Base-by-base conservation (phyloP, 495 filamentous ascomycete species). In the Chlorociboria aeruginascens region DNA sequence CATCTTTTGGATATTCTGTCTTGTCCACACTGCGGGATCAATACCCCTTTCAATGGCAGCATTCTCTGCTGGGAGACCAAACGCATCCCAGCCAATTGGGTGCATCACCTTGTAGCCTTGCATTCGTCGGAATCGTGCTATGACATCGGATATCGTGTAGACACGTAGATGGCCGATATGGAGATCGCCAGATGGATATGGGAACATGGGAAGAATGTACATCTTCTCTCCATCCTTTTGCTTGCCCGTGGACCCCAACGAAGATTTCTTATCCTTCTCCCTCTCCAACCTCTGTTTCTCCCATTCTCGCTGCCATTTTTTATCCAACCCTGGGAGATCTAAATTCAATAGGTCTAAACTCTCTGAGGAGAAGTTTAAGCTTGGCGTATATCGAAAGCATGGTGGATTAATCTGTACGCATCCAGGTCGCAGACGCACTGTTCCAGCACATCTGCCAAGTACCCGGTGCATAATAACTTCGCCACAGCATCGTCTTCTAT, bases 71-170 rank as follows among this genome's bases (percentile, higher is more conserved):
- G 88, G 88, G 36, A 95, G 67, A 3, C 88, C 88, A 61, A 95
- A 93, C 14, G 85, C 86, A 70, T 95, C 88, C 88, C 88, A 95
- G 3, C 86, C 88, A 78, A 95, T 93, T 28, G 88, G 88, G 43
- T 92, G 76, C 17, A 93, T 61, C 30, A 94, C 87, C 44, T 84
- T 66, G 59, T 79, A 69, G 3, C 88, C 88, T 45, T 79, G 77
- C 70, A 94, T 82, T 8, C 73, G 76, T 54, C 81, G 78, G 55
- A 83, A 93, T 11, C 88, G 73, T 12, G 86, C 78, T 30, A 95
- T 64, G 3, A 88, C 82, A 66, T 95, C 88, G 33, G 87, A 85
- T 49, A 95, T 89, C 13, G 88, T 89, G 68, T 94, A 95, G 40
- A 92, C 85, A 2, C 88, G 77, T 11, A 94, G 69, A 62, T 95